Evolutionary conservation across 495 filamentous ascomycete species (phyloP).

Genomic region (Trichoderma asperelloides): DNA sequence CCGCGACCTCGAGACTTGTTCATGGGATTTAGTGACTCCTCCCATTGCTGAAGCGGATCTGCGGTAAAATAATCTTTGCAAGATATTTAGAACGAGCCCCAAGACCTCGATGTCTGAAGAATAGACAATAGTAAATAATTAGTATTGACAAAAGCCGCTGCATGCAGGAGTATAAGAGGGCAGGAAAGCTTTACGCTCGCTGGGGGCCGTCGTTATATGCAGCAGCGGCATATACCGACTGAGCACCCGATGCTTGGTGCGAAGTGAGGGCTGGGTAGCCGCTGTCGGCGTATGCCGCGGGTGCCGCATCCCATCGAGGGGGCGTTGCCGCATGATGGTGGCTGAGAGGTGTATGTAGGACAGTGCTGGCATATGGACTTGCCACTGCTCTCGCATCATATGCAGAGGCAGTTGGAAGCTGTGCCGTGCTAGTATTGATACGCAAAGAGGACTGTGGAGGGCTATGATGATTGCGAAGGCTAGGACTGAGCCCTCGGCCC

Average conservation of each 20-base stretch:
- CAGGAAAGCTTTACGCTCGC: conserved; percentile 23
- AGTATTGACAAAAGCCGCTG: no score
- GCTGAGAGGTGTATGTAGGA: conserved; percentile 18
- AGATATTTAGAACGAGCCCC: no score
- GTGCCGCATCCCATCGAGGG: conserved; percentile 29
- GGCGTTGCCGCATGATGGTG: conserved; percentile 21
- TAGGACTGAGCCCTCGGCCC: background rate
- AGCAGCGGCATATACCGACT: conserved; percentile 32
- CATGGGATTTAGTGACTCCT: background rate
- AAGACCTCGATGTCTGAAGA: no score
- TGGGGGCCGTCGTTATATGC: conserved; percentile 33
- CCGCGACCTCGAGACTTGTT: background rate
- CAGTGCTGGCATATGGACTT: conserved; percentile 17
- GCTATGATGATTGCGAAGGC: background rate
- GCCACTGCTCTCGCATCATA: conserved; percentile 3
- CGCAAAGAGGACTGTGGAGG: conserved; percentile 6
- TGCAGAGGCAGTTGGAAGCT: conserved; percentile 8
- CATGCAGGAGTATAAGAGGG: no score
- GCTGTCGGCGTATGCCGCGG: conserved; percentile 20
- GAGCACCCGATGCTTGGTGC: conserved; percentile 16
- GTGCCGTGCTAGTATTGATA: conserved; percentile 3
- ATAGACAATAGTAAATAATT: no score
- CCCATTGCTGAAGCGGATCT: background rate
- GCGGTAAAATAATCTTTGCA: background rate
- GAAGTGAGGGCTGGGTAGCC: conserved; percentile 26